Conservation (phyloP, 345 rosid species). For the Euphorbia lathyris region DNA sequence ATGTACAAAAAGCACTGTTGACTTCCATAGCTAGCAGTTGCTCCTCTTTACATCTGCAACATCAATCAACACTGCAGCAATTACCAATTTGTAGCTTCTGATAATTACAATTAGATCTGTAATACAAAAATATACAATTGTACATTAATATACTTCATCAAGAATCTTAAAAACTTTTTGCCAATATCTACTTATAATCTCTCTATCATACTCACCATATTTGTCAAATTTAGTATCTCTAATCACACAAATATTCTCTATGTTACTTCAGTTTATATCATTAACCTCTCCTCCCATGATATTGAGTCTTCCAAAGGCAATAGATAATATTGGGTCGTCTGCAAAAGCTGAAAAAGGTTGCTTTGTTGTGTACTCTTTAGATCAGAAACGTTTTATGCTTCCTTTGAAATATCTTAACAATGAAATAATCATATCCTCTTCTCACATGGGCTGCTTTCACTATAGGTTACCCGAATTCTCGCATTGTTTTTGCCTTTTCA, state of each 20-base stretch:
- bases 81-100: neutral
- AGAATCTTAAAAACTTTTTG: neutral
- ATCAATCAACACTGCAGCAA: neutral
- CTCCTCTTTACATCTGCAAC: neutral
- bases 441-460: no score
- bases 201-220: neutral
- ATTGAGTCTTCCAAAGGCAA: no score
- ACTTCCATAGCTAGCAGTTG: slow-evolving; percentile 3
- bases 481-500: neutral
- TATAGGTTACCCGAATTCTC: no score
- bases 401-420: slow-evolving; percentile 10
- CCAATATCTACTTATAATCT: neutral
- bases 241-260: no score
- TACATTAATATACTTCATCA: neutral
- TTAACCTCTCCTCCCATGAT: no score
- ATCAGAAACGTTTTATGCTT: slow-evolving; percentile 5
- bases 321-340: no score
- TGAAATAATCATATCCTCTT: neutral
- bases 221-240: no score
- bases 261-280: no score
- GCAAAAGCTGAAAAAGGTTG: neutral
- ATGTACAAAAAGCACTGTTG: slow-evolving; percentile 4
- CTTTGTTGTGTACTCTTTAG: slow-evolving; percentile 1
- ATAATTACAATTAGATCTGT: neutral
- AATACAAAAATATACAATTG: neutral